Evolutionary conservation across 108 stramenopile species (phyloP), one percentile per base, ranked within the genome.

Genomic region (Nitzschia sp.): DNA sequence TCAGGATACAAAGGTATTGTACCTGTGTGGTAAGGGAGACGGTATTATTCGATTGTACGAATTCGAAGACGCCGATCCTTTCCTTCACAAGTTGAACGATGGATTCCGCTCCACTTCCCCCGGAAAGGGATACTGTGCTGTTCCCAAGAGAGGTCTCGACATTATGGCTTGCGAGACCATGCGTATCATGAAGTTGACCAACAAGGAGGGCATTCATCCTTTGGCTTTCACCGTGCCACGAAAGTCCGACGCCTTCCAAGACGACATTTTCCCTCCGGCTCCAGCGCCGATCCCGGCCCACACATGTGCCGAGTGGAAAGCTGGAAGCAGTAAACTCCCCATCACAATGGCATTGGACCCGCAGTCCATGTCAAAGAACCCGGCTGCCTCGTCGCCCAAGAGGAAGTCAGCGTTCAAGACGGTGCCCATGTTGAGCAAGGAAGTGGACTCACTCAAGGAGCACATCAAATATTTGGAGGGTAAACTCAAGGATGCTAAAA

Each of bases 21-120:
- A 97, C 86, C 85, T 99, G 35, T 94, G 92, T 60, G 99, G 98
- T 53, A 99, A 99, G 87, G 99, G 99, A 25, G 98, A 99, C 79
- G 99, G 98, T 46, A 96, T 96, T 76, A 95, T 99, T 66, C 92
- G 99, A 54, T 83, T 91, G 60, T 98, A 94, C 68, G 96, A 98
- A 74, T 95, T 93, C 72, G 94, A 95, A 79, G 88, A 97, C 71
- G 97, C 94, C 80, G 68, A 75, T 54, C 96, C 97, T 31, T 96
- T 72, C 62, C 59, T 93, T 51, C 90, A 90, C 82, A 85, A 85
- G 68, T 72, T 95, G 24, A 90, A 86, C 64, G 94, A 95, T 60
- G 98, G 97, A 71, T 95, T 93, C 90, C 88, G 96, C 27, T 95
- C 96, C 5, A 96, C 92, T 45, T 80, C 79, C 25, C 88, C 99